These are phyloP conservation scores for Neophaeococcomyces mojaviensis DNA, from an alignment of 2,329 filamentous ascomycete species.

Conservation along the genomic window DNA sequence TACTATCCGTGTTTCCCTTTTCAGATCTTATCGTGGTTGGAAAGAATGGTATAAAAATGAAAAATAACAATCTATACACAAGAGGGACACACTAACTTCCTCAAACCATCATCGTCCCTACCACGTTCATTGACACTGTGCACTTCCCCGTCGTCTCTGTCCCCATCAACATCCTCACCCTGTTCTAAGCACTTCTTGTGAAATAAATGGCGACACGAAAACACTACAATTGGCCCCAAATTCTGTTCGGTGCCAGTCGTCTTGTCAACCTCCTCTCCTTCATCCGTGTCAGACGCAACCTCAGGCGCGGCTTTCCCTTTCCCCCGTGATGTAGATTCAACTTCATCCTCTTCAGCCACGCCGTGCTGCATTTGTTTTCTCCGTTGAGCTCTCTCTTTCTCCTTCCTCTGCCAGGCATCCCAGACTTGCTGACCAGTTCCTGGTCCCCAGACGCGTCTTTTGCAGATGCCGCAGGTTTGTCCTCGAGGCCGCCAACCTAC, in stretches of 20 bases:
- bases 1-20: too few species aligned
- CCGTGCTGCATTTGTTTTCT: not conserved
- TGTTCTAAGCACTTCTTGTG: constrained; percentile 39
- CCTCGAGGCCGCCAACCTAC: constrained; percentile 83
- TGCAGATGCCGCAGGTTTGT: constrained; percentile 81
- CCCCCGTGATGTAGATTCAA: constrained; percentile 39
- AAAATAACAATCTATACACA: constrained; percentile 12
- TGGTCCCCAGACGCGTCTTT: constrained; percentile 77
- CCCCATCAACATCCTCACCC: constrained; percentile 12
- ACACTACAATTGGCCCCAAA: constrained; percentile 35
- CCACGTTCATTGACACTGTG: too few species aligned
- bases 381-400: constrained; percentile 1
- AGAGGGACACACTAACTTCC: constrained; percentile 12
- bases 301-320: constrained; percentile 17
- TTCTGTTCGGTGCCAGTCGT: not conserved
- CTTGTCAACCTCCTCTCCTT: constrained; percentile 11
- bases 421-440: constrained; percentile 71
- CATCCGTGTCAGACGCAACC: constrained; percentile 1
- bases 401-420: constrained; percentile 63
- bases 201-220: constrained; percentile 43
- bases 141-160: too few species aligned
- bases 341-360: constrained; percentile 24
- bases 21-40: too few species aligned
- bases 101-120: constrained; percentile 12
- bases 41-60: too few species aligned